A percentile compares a stretch with the other conserved stretches of the same genome.
phyloP scores from a whole-genome alignment of 2,329 filamentous ascomycete species.

The Fusarium agapanthi region DNA sequence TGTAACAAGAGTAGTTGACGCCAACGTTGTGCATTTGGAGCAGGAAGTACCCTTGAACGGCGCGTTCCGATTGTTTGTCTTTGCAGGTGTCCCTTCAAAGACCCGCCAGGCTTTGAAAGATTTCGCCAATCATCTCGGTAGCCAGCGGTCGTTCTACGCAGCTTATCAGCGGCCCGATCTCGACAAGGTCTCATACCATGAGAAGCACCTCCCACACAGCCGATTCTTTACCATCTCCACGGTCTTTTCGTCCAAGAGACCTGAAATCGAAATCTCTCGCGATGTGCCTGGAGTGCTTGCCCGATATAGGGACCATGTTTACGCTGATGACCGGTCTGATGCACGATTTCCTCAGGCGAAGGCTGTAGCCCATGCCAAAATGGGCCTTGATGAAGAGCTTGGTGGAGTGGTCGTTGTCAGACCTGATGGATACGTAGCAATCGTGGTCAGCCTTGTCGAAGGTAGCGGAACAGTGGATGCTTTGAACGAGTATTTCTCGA shows the following conservation, averaged over 20 bases:
- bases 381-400: slow-evolving; percentile 77
- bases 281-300: slow-evolving; percentile 76
- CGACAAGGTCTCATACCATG: slow-evolving; percentile 74
- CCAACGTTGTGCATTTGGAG: slow-evolving; percentile 89
- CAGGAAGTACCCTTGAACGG: slow-evolving; percentile 91
- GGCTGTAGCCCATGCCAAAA: slow-evolving; percentile 84
- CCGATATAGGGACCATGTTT: slow-evolving; percentile 83
- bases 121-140: slow-evolving; percentile 71
- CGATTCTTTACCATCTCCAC: slow-evolving; percentile 82
- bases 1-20: slow-evolving; percentile 87
- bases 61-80: slow-evolving; percentile 85
- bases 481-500: slow-evolving; percentile 82
- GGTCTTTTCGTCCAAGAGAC: slow-evolving; percentile 74
- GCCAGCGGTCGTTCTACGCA: slow-evolving; percentile 76
- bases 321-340: slow-evolving; percentile 85
- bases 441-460: slow-evolving; percentile 77
- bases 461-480: slow-evolving; percentile 82
- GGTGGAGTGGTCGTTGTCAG: slow-evolving; percentile 85
- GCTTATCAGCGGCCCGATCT: slow-evolving; percentile 71
- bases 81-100: slow-evolving; percentile 73
- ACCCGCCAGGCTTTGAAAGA: slow-evolving; percentile 73
- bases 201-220: slow-evolving; percentile 85
- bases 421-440: slow-evolving; percentile 87
- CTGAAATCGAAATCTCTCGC: slow-evolving; percentile 75
- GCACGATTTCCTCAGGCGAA: slow-evolving; percentile 72